Evolutionary conservation across 495 filamentous ascomycete species (phyloP), one percentile per base, ranked within the genome.

Genomic region (Xanthoparmelia taractica): DNA sequence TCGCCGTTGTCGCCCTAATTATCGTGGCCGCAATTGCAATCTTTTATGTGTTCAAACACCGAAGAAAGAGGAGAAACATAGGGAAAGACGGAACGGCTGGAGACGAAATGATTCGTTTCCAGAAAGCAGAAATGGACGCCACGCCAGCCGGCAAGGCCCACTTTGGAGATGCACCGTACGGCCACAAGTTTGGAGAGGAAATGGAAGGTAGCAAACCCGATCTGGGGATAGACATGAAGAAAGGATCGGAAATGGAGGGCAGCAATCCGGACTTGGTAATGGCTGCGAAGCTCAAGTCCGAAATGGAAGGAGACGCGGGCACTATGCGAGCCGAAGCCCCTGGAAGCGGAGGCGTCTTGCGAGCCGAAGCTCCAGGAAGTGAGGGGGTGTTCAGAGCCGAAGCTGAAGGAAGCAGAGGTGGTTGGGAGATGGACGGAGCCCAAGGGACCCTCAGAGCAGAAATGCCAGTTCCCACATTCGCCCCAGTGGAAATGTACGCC

Each of bases 361-460:
- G 43, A n/a, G 41, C 33, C 12, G 52, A 63, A n/a, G 48, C 56
- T 12, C 50, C 40, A 13, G 54, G 41, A 36, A 55, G 54, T 27
- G 37, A 58, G 20, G 41, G 54, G 27, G 25, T 54, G 7, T 54
- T n/a, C 7, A 31, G 41, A 25, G 55, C 57, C 57, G 56, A 47
- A 50, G 56, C 40, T 23, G 34, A 60, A 57, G 47, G 54, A 43
- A 41, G 63, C 29, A 41, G 60, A 50, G 38, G 18, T 48, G 41
- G 64, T 11, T 52, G 55, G 23, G 66, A 68, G 54, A 70, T 70
- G 59, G 68, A 68, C n/a, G 65, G 63, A 40, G 60, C 47, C 10
- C 45, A 57, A 40, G 67, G 40, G 13, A 50, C 50, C 15, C 59
- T 55, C 13, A 45, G 41, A n/a, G 61, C 57, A 57, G 65, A 67